These are phyloP conservation scores for Fusarium pseudograminearum DNA, from an alignment of 2,329 filamentous ascomycete genomes.

Conservation along the genomic window DNA sequence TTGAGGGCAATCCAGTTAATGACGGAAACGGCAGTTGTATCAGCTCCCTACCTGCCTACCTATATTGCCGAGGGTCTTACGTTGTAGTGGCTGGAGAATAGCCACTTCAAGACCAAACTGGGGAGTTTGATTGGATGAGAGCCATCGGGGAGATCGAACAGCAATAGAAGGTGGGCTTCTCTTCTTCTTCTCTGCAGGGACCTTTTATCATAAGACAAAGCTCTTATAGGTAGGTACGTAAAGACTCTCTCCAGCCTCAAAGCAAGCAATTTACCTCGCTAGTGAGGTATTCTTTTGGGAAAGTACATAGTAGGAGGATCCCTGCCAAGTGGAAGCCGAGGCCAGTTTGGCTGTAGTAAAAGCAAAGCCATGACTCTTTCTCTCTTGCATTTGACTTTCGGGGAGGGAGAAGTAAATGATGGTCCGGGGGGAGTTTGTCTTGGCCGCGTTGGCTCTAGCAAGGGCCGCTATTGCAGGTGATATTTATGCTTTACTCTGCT, in stretches of 20 bases:
- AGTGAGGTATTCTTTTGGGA: slow-evolving; percentile 9
- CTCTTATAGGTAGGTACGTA: not conserved
- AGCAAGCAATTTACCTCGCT: slow-evolving; percentile 11
- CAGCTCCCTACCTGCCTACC: slow-evolving; percentile 2
- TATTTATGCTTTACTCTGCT: slow-evolving; percentile 30
- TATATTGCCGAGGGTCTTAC: not conserved
- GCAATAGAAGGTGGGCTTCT: slow-evolving; percentile 34
- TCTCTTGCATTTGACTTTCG: slow-evolving; percentile 30
- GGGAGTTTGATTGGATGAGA: slow-evolving; percentile 18
- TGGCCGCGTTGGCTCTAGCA: slow-evolving; percentile 34
- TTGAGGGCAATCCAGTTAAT: not conserved
- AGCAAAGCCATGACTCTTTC: slow-evolving; percentile 36
- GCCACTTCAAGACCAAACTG: slow-evolving; percentile 17
- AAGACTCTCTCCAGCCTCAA: not conserved
- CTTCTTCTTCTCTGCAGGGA: slow-evolving; percentile 38
- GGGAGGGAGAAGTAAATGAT: slow-evolving; percentile 29
- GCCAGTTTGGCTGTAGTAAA: not conserved
- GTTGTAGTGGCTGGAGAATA: slow-evolving; percentile 3
- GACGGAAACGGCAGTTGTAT: slow-evolving; percentile 22
- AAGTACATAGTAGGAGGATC: not conserved
- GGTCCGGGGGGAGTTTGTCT: slow-evolving; percentile 8
- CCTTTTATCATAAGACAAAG: slow-evolving; percentile 14
- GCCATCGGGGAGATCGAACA: slow-evolving; percentile 34
- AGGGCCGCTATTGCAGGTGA: slow-evolving; percentile 27
- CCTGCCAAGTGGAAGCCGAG: slow-evolving; percentile 2